These are phyloP conservation scores for Chionographis japonica DNA, from an alignment of 106 monocot species.

Conservation along the genomic window DNA sequence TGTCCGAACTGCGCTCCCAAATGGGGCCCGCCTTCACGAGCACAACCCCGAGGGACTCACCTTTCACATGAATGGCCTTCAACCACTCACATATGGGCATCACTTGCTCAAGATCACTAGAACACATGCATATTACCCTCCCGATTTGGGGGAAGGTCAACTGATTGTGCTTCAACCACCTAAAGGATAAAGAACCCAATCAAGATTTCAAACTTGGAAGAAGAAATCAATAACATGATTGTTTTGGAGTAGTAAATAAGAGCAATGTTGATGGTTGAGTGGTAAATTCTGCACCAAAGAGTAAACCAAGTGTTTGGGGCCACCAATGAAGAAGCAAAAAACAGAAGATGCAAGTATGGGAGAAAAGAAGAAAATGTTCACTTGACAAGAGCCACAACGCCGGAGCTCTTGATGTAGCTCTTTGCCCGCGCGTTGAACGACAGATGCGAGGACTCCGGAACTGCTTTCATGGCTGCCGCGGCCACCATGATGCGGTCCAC, in stretches of 20 bases:
- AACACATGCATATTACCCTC: conserved; percentile 66
- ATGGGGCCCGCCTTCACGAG: conserved; percentile 60
- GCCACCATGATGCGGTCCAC: conserved; percentile 70
- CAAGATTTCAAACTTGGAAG: not conserved
- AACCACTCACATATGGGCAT: conserved; percentile 63
- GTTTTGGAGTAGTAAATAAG: not conserved
- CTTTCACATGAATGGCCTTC: conserved; percentile 85
- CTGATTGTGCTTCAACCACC: conserved; percentile 97
- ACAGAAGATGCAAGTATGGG: not conserved
- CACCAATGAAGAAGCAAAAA: not conserved
- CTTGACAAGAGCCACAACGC: conserved; percentile 79
- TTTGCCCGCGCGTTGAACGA: conserved; percentile 81
- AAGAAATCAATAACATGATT: not conserved
- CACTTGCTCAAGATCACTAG: conserved; percentile 47
- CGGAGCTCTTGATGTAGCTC: conserved; percentile 58
- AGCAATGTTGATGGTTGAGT: not conserved
- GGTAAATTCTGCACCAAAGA: not conserved
- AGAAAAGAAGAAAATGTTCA: conserved; percentile 4
- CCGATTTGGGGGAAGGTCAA: conserved; percentile 88
- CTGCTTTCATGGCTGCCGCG: conserved; percentile 58
- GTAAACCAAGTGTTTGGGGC: not conserved
- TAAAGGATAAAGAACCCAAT: conserved; percentile 17
- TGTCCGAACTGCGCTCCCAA: conserved; percentile 33
- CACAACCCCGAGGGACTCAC: conserved; percentile 61
- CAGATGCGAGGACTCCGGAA: conserved; percentile 60